phyloP scores from a whole-genome alignment of 495 filamentous ascomycete genomes.

The Xylaria scruposa region DNA sequence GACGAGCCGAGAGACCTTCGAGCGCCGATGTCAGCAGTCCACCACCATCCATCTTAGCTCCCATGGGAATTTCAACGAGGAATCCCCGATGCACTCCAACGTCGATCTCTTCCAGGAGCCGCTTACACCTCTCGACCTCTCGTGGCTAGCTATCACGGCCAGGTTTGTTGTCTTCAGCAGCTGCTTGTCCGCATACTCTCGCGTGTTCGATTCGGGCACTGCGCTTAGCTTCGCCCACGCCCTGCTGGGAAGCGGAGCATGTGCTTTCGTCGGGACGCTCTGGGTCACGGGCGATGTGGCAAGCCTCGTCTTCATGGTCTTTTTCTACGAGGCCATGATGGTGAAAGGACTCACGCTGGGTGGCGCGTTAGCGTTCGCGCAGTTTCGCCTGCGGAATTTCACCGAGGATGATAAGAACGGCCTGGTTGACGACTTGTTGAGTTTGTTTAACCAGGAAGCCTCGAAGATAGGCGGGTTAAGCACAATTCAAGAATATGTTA shows the following conservation, averaged over 20 bases:
- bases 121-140: constrained; percentile 18
- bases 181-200: constrained; percentile 16
- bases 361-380: constrained; percentile 16
- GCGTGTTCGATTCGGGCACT: constrained; percentile 21
- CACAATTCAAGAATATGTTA: constrained; percentile 15
- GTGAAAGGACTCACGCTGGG: constrained; percentile 6
- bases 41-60: constrained; percentile 24
- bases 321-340: constrained; percentile 22
- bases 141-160: constrained; percentile 6
- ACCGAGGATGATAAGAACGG: constrained; percentile 11
- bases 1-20: constrained; percentile 9
- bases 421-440: constrained; percentile 1
- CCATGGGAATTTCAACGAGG: constrained; percentile 20
- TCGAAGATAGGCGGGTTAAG: neutral
- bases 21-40: constrained; percentile 9
- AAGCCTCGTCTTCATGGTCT: constrained; percentile 21
- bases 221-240: constrained; percentile 26
- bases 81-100: constrained; percentile 18
- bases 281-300: constrained; percentile 21
- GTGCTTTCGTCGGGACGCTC: constrained; percentile 24
- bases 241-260: constrained; percentile 17
- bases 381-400: constrained; percentile 17
- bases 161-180: constrained; percentile 18
- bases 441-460: constrained; percentile 14
- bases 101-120: constrained; percentile 17